A percentile compares a stretch with the other conserved stretches of the same genome.
phyloP scores from a whole-genome alignment of 2,329 filamentous ascomycete genomes.

The Aspergillus sp. region DNA sequence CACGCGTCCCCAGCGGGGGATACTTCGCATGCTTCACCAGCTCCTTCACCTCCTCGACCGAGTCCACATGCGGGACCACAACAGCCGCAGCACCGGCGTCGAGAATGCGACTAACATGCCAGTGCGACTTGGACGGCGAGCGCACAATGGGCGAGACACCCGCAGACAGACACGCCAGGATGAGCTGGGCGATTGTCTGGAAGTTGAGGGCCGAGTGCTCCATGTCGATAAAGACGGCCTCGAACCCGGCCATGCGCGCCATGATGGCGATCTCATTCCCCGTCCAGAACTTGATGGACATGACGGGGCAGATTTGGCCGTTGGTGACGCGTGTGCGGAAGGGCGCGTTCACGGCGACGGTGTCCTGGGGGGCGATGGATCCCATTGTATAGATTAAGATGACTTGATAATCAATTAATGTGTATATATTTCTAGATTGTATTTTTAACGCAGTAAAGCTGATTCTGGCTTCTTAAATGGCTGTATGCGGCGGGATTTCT shows the following conservation, averaged over 20 bases:
- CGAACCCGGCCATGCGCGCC: slow-evolving; percentile 42
- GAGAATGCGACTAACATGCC: slow-evolving; percentile 40
- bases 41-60: slow-evolving; percentile 37
- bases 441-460: too few relatives aligned
- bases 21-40: slow-evolving; percentile 42
- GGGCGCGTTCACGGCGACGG: slow-evolving; percentile 26
- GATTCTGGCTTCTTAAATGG: too few relatives aligned
- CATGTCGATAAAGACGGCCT: slow-evolving; percentile 48
- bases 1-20: slow-evolving; percentile 37
- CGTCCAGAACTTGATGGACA: slow-evolving; percentile 33
- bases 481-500: background rate
- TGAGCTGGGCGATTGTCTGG: slow-evolving; percentile 37
- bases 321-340: slow-evolving; percentile 30
- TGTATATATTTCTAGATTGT: too few relatives aligned
- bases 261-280: slow-evolving; percentile 41
- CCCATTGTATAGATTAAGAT: slow-evolving; percentile 12
- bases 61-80: slow-evolving; percentile 44
- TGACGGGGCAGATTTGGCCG: slow-evolving; percentile 30
- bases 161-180: slow-evolving; percentile 40
- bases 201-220: slow-evolving; percentile 45
- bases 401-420: too few relatives aligned
- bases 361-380: slow-evolving; percentile 13
- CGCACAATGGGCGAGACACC: slow-evolving; percentile 46
- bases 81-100: slow-evolving; percentile 45
- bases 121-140: slow-evolving; percentile 40